phyloP scores from a whole-genome alignment of 805 yeast species.

The Saturnispora hagleri region DNA sequence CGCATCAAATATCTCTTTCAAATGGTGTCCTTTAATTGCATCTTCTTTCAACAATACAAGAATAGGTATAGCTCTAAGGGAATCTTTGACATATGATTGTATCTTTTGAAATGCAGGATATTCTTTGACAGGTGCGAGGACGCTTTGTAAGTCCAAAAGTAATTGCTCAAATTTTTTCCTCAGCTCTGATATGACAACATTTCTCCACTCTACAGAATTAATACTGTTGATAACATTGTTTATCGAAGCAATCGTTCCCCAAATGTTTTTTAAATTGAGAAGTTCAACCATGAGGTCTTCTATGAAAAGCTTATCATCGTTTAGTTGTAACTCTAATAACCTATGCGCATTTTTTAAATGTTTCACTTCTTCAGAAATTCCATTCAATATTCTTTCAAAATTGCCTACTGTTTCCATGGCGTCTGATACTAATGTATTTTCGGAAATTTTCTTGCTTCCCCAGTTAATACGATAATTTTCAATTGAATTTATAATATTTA shows the following conservation, averaged over 20 bases:
- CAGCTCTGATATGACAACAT: constrained; percentile 35
- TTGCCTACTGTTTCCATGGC: constrained; percentile 34
- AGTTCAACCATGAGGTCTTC: constrained; percentile 38
- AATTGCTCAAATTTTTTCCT: constrained; percentile 44
- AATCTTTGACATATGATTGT: constrained; percentile 35
- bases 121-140: constrained; percentile 54
- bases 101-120: constrained; percentile 60
- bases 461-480: constrained; percentile 1
- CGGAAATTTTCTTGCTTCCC: constrained; percentile 31
- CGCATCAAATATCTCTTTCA: constrained; percentile 40
- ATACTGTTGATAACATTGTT: constrained; percentile 39
- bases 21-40: constrained; percentile 55
- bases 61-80: constrained; percentile 31
- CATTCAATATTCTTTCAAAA: constrained; percentile 16
- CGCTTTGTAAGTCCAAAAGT: constrained; percentile 34
- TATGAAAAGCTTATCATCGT: constrained; percentile 21
- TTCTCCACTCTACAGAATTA: constrained; percentile 39
- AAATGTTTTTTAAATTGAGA: constrained; percentile 46
- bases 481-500: background rate
- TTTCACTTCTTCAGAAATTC: constrained; percentile 11
- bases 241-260: constrained; percentile 50
- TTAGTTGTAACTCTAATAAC: constrained; percentile 22
- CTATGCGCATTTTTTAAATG: constrained; percentile 27
- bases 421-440: constrained; percentile 30
- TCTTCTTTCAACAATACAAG: constrained; percentile 44